Percentiles rank a stretch among this genome's conserved stretches.
These are phyloP conservation scores for Colletotrichum spaethianum DNA, from an alignment of 2,329 filamentous ascomycete species.

Conservation along the genomic window DNA sequence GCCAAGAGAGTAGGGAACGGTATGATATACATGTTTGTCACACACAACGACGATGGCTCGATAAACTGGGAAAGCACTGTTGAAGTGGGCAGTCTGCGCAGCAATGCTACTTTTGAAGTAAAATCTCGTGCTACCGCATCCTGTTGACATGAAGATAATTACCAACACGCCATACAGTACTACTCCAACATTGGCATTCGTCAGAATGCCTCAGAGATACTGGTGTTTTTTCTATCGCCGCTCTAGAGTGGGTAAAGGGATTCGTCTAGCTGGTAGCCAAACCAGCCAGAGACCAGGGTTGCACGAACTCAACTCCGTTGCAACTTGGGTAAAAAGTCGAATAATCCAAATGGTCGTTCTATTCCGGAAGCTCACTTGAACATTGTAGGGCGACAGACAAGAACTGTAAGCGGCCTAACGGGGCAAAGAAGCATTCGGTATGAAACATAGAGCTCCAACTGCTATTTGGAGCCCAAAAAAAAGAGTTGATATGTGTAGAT, in stretches of 20 bases:
- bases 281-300: too few relatives aligned
- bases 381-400: too few relatives aligned
- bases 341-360: too few relatives aligned
- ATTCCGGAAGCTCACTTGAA: too few relatives aligned
- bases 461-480: too few relatives aligned
- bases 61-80: conserved; percentile 67
- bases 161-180: conserved; percentile 41
- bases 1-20: conserved; percentile 50
- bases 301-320: background rate
- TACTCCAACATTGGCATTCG: conserved; percentile 47
- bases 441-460: too few relatives aligned
- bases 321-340: too few relatives aligned
- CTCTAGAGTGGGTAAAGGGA: conserved; percentile 47
- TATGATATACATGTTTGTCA: conserved; percentile 61
- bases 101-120: conserved; percentile 65
- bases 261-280: background rate
- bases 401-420: too few relatives aligned
- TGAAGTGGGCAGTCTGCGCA: conserved; percentile 64
- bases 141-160: background rate
- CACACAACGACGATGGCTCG: conserved; percentile 61
- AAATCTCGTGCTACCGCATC: conserved; percentile 31
- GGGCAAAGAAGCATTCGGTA: too few relatives aligned
- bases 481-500: too few relatives aligned
- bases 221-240: conserved; percentile 49
- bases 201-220: conserved; percentile 48